Evolutionary conservation across 2,329 filamentous ascomycete species (phyloP), one percentile per base, ranked within the genome.

Genomic region (Fusarium drepaniforme): DNA sequence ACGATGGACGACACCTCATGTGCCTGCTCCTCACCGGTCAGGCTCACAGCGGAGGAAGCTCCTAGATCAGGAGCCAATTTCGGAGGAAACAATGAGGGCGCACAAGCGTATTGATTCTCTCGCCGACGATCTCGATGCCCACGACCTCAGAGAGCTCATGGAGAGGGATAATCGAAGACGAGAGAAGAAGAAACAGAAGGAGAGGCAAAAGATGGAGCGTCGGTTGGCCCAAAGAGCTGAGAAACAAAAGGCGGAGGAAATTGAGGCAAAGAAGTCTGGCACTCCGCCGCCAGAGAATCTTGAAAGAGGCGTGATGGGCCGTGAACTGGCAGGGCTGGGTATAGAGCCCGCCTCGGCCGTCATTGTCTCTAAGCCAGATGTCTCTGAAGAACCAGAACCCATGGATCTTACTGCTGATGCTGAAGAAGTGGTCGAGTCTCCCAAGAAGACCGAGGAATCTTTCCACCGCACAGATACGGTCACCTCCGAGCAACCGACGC

Each of bases 61-160:
- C 70, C 81, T 87, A 74, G 83, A 88, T 72, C 82, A 86, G 38
- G 82, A 86, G 75, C 83, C 88, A n/a, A 90, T 92, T 18, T 87
- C 90, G 0, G 90, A 94, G 71, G 91, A 90, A 42, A 87, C 85
- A 0, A 79, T 92, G 33, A 91, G 88, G 74, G 88, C 88, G 4
- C 90, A 90, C 76, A 91, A 92, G 83, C 84, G 90, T 79, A 83
- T 93, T 81, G 84, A 94, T 84, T 85, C 93, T 83, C 84, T 98
- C 53, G 97, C 95, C 25, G 94, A 98, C 80, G 93, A 94, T 69
- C 87, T 99, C 65, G 94, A 95, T 83, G 93, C 97, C 5, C 91
- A 93, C 63, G 96, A 95, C 77, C 83, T 99, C 44, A 90, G 96
- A 68, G 94, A 97, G 80, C 87, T 98, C 35, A 93, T 99, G 90